Conservation (phyloP, 441 rosid species). For the Lagerstroemia fauriei region DNA sequence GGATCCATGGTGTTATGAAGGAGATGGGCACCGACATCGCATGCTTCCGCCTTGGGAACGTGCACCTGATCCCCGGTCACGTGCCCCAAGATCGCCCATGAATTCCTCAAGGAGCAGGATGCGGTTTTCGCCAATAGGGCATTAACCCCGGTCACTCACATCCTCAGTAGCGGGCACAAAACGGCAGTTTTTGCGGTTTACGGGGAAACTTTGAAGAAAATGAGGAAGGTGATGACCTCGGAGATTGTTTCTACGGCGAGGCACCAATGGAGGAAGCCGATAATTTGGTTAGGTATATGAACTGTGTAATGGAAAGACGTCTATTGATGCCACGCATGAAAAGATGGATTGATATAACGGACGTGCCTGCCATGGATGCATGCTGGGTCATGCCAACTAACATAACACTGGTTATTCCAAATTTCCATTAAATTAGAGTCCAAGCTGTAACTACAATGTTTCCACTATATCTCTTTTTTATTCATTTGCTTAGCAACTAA, state of each 20-base stretch:
- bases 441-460: too few relatives aligned
- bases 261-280: constrained; percentile 50
- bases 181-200: constrained; percentile 37
- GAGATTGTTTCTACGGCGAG: constrained; percentile 37
- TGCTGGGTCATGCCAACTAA: too few relatives aligned
- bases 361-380: too few relatives aligned
- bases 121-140: constrained; percentile 46
- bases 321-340: too few relatives aligned
- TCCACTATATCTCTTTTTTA: not conserved
- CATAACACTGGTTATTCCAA: too few relatives aligned
- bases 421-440: too few relatives aligned
- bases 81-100: constrained; percentile 42
- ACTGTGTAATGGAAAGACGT: too few relatives aligned
- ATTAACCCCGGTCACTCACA: constrained; percentile 26
- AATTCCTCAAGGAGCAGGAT: constrained; percentile 48
- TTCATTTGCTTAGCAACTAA: not conserved
- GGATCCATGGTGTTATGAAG: constrained; percentile 53
- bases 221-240: constrained; percentile 46
- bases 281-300: constrained; percentile 37
- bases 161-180: constrained; percentile 37
- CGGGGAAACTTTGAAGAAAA: constrained; percentile 59
- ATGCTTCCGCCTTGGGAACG: constrained; percentile 42
- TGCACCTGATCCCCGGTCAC: constrained; percentile 43
- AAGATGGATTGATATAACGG: too few relatives aligned
- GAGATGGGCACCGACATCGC: constrained; percentile 44